These are phyloP conservation scores for Suaeda aralocaspica DNA, from an alignment of 148 eudicot genomes.

Conservation along the genomic window DNA sequence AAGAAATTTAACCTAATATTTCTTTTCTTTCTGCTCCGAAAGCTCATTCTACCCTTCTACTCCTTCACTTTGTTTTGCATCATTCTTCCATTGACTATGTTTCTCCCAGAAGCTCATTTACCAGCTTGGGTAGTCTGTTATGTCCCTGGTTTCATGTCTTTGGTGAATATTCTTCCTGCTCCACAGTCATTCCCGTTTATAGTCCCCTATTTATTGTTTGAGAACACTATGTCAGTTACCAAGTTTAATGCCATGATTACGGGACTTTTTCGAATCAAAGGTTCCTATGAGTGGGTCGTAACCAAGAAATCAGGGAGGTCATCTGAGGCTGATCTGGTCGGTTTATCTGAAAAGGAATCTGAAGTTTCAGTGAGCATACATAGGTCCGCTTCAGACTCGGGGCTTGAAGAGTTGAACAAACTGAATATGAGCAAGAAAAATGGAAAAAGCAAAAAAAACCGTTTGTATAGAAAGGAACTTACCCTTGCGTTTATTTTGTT, in stretches of 20 bases:
- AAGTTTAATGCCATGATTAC: constrained; percentile 92
- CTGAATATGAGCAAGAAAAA: constrained; percentile 44
- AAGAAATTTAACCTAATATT: constrained; percentile 79
- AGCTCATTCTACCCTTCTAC: constrained; percentile 86
- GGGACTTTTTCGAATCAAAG: constrained; percentile 69
- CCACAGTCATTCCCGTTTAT: constrained; percentile 86
- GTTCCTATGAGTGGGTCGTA: constrained; percentile 88
- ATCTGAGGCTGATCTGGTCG: constrained; percentile 73
- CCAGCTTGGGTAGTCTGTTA: constrained; percentile 92
- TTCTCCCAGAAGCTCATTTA: constrained; percentile 84
- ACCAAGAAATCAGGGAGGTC: constrained; percentile 90
- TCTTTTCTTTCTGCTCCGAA: constrained; percentile 81
- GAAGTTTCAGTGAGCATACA: constrained; percentile 33
- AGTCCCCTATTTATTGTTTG: constrained; percentile 78
- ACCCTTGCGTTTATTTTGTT: constrained; percentile 77
- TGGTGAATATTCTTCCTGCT: constrained; percentile 77
- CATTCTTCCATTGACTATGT: constrained; percentile 88
- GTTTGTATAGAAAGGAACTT: constrained; percentile 81
- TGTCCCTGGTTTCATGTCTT: constrained; percentile 81
- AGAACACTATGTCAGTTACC: constrained; percentile 94
- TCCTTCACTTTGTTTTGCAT: constrained; percentile 94
- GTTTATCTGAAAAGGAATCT: constrained; percentile 55
- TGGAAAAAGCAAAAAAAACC: constrained; percentile 50
- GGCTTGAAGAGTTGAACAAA: constrained; percentile 62
- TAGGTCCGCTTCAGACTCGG: constrained; percentile 68